phyloP scores from a whole-genome alignment of 352 stramenopile species.

The Phytophthora tubulina region DNA sequence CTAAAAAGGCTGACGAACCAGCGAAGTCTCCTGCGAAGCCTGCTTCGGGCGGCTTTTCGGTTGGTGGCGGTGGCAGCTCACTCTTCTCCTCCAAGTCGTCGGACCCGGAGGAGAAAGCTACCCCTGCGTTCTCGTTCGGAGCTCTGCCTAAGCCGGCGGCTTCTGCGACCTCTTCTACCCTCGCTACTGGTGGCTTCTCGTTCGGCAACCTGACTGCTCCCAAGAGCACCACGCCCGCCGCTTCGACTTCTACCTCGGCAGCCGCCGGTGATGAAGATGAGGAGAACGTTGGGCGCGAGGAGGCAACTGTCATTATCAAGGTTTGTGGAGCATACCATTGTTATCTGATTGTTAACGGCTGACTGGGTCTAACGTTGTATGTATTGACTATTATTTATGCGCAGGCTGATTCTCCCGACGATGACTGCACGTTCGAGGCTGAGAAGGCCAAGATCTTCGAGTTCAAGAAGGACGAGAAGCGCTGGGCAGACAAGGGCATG shows the following conservation, averaged over 20 bases:
- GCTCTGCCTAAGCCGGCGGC: conserved; percentile 31
- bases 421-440: conserved; percentile 78
- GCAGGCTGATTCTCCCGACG: conserved; percentile 72
- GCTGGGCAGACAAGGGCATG: conserved; percentile 87
- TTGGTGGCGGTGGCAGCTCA: conserved; percentile 45
- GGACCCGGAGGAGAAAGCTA: conserved; percentile 41
- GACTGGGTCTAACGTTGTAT: conserved; percentile 4
- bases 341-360: background rate
- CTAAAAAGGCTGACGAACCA: conserved; percentile 31
- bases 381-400: background rate
- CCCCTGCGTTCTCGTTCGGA: conserved; percentile 61
- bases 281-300: conserved; percentile 83
- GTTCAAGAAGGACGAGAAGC: conserved; percentile 91
- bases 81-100: conserved; percentile 49
- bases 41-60: conserved; percentile 26
- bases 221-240: conserved; percentile 25
- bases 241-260: conserved; percentile 30
- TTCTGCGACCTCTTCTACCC: conserved; percentile 31
- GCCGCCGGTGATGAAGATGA: conserved; percentile 69
- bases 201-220: conserved; percentile 47
- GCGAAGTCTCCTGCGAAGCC: conserved; percentile 27
- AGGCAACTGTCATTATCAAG: conserved; percentile 90
- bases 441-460: conserved; percentile 87
- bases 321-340: conserved; percentile 37
- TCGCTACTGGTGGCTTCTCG: conserved; percentile 48